Base-by-base conservation (phyloP, 225 moss, liverwort and hornwort species). In the Marchantia paleacea region DNA sequence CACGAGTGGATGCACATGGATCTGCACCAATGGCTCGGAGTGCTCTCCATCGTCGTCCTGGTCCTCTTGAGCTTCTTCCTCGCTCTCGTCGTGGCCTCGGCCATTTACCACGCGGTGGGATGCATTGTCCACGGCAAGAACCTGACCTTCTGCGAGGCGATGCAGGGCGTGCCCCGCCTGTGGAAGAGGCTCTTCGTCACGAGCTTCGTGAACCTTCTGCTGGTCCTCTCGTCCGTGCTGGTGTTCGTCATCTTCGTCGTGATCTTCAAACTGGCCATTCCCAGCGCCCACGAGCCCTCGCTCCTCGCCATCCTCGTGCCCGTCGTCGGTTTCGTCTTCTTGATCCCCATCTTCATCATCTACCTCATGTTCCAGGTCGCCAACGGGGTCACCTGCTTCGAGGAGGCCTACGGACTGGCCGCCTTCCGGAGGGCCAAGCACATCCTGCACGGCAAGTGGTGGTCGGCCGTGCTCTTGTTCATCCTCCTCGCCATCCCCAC, bases 371-470 rank as follows among this genome's bases (percentile, higher is more conserved):
- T 10, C 47, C n/a, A 47, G 39, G 77, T 77, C 47, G 77, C 77
- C 61, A 62, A 77, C 12, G 77, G 77, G 0, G 77, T 77, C 22
- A 77, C 77, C 4, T 61, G 61, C 48, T 77, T 60, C 48, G 77
- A 77, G 24, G 77, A 77, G 19, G 18, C 19, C 62, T 62, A 22
- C 29, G 77, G 77, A 31, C n/a, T 62, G 22, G 22, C 77, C 5
- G 60, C 77, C 20, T 77, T 61, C 61, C 61, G 77, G 62, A 77
- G 24, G 24, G 77, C 20, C 20, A 77, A 77, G 61, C 60, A 77
- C 48, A 39, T 77, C 25, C 9, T 77, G 62, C 60, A 61, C n/a
- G 48, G 47, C 39, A 77, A 63, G 63, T 77, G 77, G 77, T n/a
- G 77, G 1, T 77, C 77, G 22, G 62, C 77, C 47, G 49, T 49